A percentile compares a stretch with the other conserved stretches of the same genome.
Conservation (phyloP, 1,139 yeast species). For the Geotrichum cucujoidarum region DNA sequence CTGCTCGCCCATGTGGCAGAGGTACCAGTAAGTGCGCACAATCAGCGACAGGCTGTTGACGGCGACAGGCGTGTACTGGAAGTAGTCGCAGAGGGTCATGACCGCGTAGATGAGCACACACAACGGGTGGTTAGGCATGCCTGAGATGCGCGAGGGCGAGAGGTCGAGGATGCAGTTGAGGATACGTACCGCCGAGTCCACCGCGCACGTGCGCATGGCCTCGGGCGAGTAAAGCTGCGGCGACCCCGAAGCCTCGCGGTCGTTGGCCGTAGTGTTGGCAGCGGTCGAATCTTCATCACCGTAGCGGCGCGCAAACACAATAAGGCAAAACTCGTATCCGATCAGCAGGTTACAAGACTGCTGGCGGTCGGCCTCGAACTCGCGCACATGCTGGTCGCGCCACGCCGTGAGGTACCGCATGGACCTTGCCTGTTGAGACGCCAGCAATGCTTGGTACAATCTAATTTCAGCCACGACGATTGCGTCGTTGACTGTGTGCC, state of each 20-base stretch:
- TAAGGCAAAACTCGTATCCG: conserved; percentile 6
- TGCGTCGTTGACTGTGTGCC: conserved; percentile 14
- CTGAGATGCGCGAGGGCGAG: conserved; percentile 44
- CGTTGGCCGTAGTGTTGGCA: neutral
- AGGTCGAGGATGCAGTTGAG: conserved; percentile 42
- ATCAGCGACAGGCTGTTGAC: conserved; percentile 39
- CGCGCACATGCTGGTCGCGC: conserved; percentile 3
- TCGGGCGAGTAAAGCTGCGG: neutral
- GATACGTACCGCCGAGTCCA: conserved; percentile 40
- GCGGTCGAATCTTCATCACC: neutral
- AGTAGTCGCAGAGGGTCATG: conserved; percentile 44
- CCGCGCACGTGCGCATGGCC: conserved; percentile 9
- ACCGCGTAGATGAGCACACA: conserved; percentile 51
- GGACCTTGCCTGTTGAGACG: conserved; percentile 1
- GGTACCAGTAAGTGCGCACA: conserved; percentile 50
- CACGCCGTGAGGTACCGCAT: conserved; percentile 8
- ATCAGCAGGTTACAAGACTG: neutral
- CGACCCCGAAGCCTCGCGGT: neutral
- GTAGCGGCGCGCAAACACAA: conserved; percentile 1
- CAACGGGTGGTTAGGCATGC: conserved; percentile 48
- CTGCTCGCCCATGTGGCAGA: conserved; percentile 50
- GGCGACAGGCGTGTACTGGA: conserved; percentile 29
- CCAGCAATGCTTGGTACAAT: conserved; percentile 17
- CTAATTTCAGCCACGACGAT: conserved; percentile 20
- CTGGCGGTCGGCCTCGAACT: neutral